Base-by-base conservation (phyloP, 2,329 filamentous ascomycete species). In the Lachnellula subtilissima region DNA sequence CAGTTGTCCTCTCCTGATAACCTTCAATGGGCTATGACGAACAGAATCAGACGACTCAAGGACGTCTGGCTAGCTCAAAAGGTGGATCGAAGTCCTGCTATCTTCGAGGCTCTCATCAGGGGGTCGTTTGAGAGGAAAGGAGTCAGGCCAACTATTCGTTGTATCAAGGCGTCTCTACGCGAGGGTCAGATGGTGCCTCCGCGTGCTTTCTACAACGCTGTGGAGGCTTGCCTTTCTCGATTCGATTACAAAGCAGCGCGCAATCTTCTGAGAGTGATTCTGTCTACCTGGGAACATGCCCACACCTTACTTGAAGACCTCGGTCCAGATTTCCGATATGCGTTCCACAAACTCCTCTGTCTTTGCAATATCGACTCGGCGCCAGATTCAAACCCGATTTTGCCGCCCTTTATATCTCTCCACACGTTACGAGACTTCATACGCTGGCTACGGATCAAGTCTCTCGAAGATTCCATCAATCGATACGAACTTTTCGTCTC, bases 71-170 rank as follows among this genome's bases (percentile, higher is more conserved):
- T 70, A 11, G 37, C 48, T 5, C 49, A 65, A 49, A 70, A 69
- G 47, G 56, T 61, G 14, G 54, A 58, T 8, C 60, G 67, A 54
- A 58, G 62, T 50, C 40, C 54, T 17, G 39, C 53, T 6, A 61
- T 70, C 23, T 70, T 67, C 43, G 61, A 69, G 53, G 49, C 61
- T 4, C 61, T 69, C n/a, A 68, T 69, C 39, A 48, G 51, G 22
- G 65, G 64, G 3, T 60, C 54, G 54, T 56, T 68, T 12, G 47
- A 61, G 11, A 50, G 67, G n/a, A 50, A 59, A 11, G 62, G 56
- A 5, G 28, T 63, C 1, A 54, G 54, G 53, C 45, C 52, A n/a
- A 63, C 66, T 15, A 51, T 66, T 50, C 61, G 64, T 6, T 62
- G 62, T 47, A 45, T 68, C 42, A 60, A 60, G 17, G 61, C 62